Percentiles rank a stretch among this genome's conserved stretches.
phyloP scores from a whole-genome alignment of 1,284 basidiomycete genomes.

The Irpex sp. region DNA sequence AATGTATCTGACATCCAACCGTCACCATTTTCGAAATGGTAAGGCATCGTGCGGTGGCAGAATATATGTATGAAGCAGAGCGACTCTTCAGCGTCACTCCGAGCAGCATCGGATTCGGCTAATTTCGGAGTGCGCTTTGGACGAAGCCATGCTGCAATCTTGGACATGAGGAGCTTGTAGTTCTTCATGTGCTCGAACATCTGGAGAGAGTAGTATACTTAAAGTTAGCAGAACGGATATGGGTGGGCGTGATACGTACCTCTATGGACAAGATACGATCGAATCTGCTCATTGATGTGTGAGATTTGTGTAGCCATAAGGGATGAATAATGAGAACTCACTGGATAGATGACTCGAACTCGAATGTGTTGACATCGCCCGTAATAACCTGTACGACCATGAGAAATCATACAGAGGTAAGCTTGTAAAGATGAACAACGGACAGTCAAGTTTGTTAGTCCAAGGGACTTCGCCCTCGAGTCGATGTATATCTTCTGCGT shows the following conservation, averaged over 20 bases:
- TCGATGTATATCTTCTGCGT: slow-evolving; percentile 73
- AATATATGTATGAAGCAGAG: slow-evolving; percentile 75
- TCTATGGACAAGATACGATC: slow-evolving; percentile 75
- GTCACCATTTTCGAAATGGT: slow-evolving; percentile 70
- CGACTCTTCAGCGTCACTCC: slow-evolving; percentile 28
- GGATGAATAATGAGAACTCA: slow-evolving; percentile 28
- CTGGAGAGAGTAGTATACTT: slow-evolving; percentile 22
- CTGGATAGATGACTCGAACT: slow-evolving; percentile 49
- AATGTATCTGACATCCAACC: slow-evolving; percentile 79
- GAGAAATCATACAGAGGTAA: neutral
- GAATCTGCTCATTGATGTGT: slow-evolving; percentile 39
- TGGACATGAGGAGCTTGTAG: slow-evolving; percentile 60
- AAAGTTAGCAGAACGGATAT: neutral
- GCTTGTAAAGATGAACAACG: neutral
- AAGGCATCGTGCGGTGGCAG: slow-evolving; percentile 63
- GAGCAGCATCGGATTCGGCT: no score
- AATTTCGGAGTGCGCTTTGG: slow-evolving; percentile 26
- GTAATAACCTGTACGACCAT: slow-evolving; percentile 48
- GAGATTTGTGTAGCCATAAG: neutral
- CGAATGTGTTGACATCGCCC: slow-evolving; percentile 64
- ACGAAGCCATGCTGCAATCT: slow-evolving; percentile 66
- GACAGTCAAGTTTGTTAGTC: slow-evolving; percentile 55
- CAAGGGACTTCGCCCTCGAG: slow-evolving; percentile 42
- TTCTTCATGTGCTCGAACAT: slow-evolving; percentile 88
- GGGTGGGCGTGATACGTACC: slow-evolving; percentile 22